Percentiles rank a stretch among this genome's conserved stretches.
Evolutionary conservation across 345 rosid species (phyloP).

Genomic region (rapeseed (Brassica napus)): DNA sequence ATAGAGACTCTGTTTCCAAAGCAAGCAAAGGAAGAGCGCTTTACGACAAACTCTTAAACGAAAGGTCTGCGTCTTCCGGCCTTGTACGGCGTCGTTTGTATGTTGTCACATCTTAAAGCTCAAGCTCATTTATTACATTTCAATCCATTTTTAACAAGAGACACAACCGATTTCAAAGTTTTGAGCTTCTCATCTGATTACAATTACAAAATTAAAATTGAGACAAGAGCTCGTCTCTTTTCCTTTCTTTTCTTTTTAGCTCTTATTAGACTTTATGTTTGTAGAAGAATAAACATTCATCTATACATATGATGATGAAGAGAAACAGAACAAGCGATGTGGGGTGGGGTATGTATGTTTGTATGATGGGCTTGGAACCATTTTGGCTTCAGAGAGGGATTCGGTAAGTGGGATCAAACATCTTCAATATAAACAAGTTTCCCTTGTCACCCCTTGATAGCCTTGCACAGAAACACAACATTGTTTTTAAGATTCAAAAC

Average conservation of each 20-base stretch:
- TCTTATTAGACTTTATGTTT: slow-evolving; percentile 10
- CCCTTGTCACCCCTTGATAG: slow-evolving; percentile 91
- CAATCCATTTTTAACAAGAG: not conserved
- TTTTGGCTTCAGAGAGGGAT: slow-evolving; percentile 47
- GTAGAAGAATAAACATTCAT: slow-evolving; percentile 11
- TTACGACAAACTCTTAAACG: not conserved
- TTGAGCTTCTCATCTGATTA: slow-evolving; percentile 10
- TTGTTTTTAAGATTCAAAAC: not conserved
- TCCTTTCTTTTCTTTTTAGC: too few relatives aligned
- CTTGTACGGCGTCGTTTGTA: slow-evolving; percentile 16
- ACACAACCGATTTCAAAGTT: not conserved
- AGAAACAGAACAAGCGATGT: not conserved
- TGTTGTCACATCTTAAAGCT: not conserved
- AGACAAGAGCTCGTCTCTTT: slow-evolving; percentile 2
- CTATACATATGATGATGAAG: slow-evolving; percentile 20
- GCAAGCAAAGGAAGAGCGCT: not conserved
- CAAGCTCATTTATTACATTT: not conserved
- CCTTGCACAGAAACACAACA: slow-evolving; percentile 41
- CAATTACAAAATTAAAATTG: slow-evolving; percentile 5
- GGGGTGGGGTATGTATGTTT: not conserved
- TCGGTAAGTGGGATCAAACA: slow-evolving; percentile 83
- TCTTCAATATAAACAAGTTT: slow-evolving; percentile 85
- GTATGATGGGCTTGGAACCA: slow-evolving; percentile 14
- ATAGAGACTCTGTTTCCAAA: slow-evolving; percentile 13
- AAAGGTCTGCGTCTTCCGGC: slow-evolving; percentile 24